Base-by-base conservation (phyloP, 2,329 filamentous ascomycete genomes). In the Cladorrhinum sp. region DNA sequence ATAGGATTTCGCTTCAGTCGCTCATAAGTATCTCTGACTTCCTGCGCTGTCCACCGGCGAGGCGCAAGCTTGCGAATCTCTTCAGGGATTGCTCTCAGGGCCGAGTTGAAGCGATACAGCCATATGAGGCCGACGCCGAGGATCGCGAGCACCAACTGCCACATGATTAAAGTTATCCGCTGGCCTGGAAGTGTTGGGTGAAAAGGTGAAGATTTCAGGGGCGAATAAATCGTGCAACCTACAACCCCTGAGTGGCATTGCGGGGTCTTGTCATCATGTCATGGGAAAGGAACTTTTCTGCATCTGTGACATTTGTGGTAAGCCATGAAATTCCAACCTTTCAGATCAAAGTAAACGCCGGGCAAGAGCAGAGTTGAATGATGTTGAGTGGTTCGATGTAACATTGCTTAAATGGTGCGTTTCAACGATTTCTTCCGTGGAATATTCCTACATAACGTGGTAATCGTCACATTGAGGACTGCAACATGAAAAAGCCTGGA, bases 91-190 rank as follows among this genome's bases (percentile, higher is more conserved):
- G 65, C 67, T 20, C 62, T 66, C 65, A 80, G 70, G 51, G 72
- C 69, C 52, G 65, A 67, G 62, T 80, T 79, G 58, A 78, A 65
- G 42, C 72, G 71, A 52, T 72, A 69, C 5, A 78, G 65, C 58
- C 76, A 77, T 21, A 73, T n/a, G 14, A 68, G n/a, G 24, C 71
- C 24, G 3, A 73, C 36, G 50, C 58, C 60, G 21, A 66, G 20
- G 10, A 60, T 57, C 10, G 59, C 59, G 18, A 59, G 49, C 2
- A 49, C 33, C 23, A 56, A 51, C 2, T 49, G 48, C 48, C 54
- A 62, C 12, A 58, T 30, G 28, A 36, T 55, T 21, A 8, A 56
- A 42, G n/a, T 30, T 24, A 48, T 14, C 16, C n/a, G 2, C 2
- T 26, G 16, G 42, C 10, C 16, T 46, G 42, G 9, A 28, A 8